Evolutionary conservation across 179 eudicot species (phyloP), one percentile per base, ranked within the genome.

Genomic region (Dionaea muscipula): DNA sequence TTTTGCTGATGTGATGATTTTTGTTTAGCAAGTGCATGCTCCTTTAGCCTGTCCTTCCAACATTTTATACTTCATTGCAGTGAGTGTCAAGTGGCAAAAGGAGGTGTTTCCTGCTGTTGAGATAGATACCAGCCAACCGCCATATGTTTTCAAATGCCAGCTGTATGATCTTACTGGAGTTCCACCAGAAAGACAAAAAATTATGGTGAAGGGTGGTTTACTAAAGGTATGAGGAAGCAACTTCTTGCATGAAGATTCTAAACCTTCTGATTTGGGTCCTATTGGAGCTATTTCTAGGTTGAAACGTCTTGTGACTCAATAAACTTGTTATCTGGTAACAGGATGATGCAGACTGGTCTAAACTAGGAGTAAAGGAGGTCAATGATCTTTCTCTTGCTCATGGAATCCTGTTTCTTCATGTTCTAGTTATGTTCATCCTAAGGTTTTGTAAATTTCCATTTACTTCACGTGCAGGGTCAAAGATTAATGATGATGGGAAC

Each of bases 401-500:
- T 13, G 17, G 23, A 45, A 31, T 63, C 18, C 36, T 44, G 26
- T 40, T 44, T 17, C 7, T 18, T 22, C 10, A 59, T 64, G 36
- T 7, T 16, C 47, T 51, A 21, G 10, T 40, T 50, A 10, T 40
- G 20, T 20, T 14, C 33, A 2, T 35, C 25, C 35, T 40, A 43
- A 39, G 12, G 16, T 40, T 48, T 62, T 23, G 48, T 65, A n/a
- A n/a, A n/a, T 33, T 51, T 49, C 24, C 35, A 16, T 26, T 36
- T 41, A 26, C 36, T 41, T 41, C 53, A 22, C 51, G 19, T 64
- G 18, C 63, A 90, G 97, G 97, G 97, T 71, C 97, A 91, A 68
- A 77, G 81, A 53, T 60, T 86, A 63, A 91, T 91, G 97, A 91
- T 91, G 97, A 86, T 91, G 95, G 97, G 97, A 69, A 91, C 95